Base-by-base conservation (phyloP, 768 basidiomycete species). In the Kwoniella dendrophila region DNA sequence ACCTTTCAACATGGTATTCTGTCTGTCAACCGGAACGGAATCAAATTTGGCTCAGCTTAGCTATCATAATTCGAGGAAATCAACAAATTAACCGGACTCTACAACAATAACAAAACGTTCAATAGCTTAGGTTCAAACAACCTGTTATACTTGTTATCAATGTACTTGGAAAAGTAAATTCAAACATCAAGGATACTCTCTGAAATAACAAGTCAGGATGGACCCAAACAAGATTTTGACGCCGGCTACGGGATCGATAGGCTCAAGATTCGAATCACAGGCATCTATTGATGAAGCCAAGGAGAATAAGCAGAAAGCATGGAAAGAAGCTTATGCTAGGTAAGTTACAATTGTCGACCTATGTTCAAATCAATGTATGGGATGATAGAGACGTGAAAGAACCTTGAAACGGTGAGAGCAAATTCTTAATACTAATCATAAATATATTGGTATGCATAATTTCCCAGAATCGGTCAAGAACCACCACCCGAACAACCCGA, bases 251-350 rank as follows among this genome's bases (percentile, higher is more conserved):
- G 68, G 67, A n/a, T 57, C 62, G 32, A 75, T 75, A 26, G 52
- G 51, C 14, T 78, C 77, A 0, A 63, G 81, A 11, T 82, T 82
- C 74, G 80, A 80, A 36, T 78, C 79, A 1, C 71, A 78, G 29
- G 53, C 59, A 2, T 69, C 78, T 2, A 73, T 82, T 16, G 80
- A 82, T 43, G 73, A 76, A 18, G 78, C 78, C 2, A 76, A 78
- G 49, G 61, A 63, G 12, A 54, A 62, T 11, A 75, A 74, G 60
- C 72, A 80, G 41, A 67, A 75, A 51, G 79, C 80, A 64, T 82
- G 80, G 80, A 76, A 73, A 56, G 80, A 72, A 20, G 80, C 81
- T 7, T 81, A 81, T 66, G 80, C 66, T 24, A 71, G 75, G 76
- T 78, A 61, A 40, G 74, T 67, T 4, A 34, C 27, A 12, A 43